phyloP scores from a whole-genome alignment of 768 basidiomycete genomes.

The Podaxis sp. region DNA sequence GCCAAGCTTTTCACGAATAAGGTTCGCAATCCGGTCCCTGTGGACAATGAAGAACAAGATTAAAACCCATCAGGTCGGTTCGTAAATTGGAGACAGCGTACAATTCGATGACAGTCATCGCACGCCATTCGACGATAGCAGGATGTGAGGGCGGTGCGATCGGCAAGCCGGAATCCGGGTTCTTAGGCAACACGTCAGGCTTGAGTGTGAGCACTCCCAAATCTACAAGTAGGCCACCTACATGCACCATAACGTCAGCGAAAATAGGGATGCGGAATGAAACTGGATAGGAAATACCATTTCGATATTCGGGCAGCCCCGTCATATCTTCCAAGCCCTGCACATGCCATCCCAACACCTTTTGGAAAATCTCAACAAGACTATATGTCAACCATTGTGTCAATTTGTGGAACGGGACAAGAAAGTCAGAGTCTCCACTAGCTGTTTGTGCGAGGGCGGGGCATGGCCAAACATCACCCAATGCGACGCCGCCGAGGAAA shows the following conservation, averaged over 20 bases:
- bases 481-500: constrained; percentile 57
- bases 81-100: constrained; percentile 29
- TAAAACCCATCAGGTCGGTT: background rate
- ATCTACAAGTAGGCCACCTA: constrained; percentile 87
- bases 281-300: constrained; percentile 44
- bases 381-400: constrained; percentile 93
- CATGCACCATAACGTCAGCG: background rate
- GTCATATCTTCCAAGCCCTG: constrained; percentile 82
- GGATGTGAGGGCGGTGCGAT: constrained; percentile 73
- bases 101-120: constrained; percentile 92
- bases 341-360: constrained; percentile 74
- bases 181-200: constrained; percentile 46
- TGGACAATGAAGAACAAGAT: background rate
- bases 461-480: constrained; percentile 96
- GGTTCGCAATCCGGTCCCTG: constrained; percentile 77
- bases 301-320: constrained; percentile 93
- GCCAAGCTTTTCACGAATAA: constrained; percentile 57
- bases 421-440: constrained; percentile 52
- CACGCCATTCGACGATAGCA: constrained; percentile 94
- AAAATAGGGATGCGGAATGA: background rate
- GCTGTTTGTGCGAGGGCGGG: constrained; percentile 34
- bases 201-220: constrained; percentile 74
- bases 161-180: constrained; percentile 50
- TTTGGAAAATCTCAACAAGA: constrained; percentile 79
- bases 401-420: constrained; percentile 95